Evolutionary conservation across 2,329 filamentous ascomycete genomes (phyloP), one percentile per base, ranked within the genome.

Genomic region (Scedosporium aurantiacum): DNA sequence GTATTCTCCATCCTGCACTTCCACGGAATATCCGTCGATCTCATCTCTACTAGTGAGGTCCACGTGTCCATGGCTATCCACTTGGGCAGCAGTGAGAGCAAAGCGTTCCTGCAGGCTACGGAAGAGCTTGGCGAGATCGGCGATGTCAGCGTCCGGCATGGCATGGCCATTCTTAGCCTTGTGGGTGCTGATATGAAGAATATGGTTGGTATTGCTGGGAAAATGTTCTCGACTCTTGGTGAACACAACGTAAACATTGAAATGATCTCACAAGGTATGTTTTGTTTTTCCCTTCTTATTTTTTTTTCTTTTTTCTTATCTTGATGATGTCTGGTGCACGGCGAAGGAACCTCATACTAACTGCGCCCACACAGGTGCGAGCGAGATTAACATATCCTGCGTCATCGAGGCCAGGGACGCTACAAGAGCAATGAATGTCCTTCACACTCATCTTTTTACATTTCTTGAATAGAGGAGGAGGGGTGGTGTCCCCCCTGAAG

Each of bases 331-430:
- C 21, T 28, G 10, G 8, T 12, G 32, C 14, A 37, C 2, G 32
- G 32, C 2, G 1, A 37, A 10, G 32, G 8, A 6, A 37, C 3
- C 32, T 37, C 32, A 28, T 55, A 18, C 55, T 57, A 21, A 57
- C 23, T 57, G 3, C n/a, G 14, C 3, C 16, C 18, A 1, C 2
- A 40, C 21, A 96, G 91, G 92, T 69, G 94, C 94, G 27, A 97
- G 92, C 72, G 94, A 99, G 78, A 99, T 99, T 76, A 99, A 97
- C 74, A 99, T 99, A 63, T 96, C 91, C 10, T 99, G 94, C 71
- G 94, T 99, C 55, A 96, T 99, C 71, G 91, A 95, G 69, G 90
- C 91, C 66, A 81, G 87, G 66, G 91, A 97, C 71, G 92, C 94
- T 23, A 91, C 92, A 67, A 85, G 94, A 67, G 94, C 94, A 37